A percentile compares a stretch with the other conserved stretches of the same genome.
Evolutionary conservation across 2,329 filamentous ascomycete species (phyloP).

Genomic region (Trichoderma oligosporum): DNA sequence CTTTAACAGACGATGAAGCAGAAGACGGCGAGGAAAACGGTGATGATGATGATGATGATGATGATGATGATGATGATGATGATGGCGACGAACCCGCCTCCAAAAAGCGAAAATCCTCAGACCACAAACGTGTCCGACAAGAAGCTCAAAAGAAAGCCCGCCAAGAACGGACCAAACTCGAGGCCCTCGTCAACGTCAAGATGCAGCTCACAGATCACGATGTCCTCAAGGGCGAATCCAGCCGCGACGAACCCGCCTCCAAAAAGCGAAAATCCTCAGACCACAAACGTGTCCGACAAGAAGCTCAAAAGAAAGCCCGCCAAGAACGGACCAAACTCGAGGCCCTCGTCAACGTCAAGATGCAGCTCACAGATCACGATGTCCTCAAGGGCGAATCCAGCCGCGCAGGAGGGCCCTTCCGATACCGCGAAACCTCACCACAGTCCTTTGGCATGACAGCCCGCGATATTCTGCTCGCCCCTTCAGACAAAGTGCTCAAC

Average conservation of each 20-base stretch:
- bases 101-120: slow-evolving; percentile 58
- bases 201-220: slow-evolving; percentile 69
- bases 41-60: slow-evolving; percentile 40
- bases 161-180: slow-evolving; percentile 76
- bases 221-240: slow-evolving; percentile 50
- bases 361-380: slow-evolving; percentile 67
- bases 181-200: slow-evolving; percentile 78
- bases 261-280: slow-evolving; percentile 60
- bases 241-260: slow-evolving; percentile 45
- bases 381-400: slow-evolving; percentile 48
- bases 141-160: slow-evolving; percentile 68
- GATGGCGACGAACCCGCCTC: slow-evolving; percentile 45
- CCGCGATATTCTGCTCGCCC: slow-evolving; percentile 83
- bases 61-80: slow-evolving; percentile 36
- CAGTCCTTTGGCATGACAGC: slow-evolving; percentile 85
- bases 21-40: slow-evolving; percentile 37
- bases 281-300: slow-evolving; percentile 55
- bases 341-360: slow-evolving; percentile 74
- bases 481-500: slow-evolving; percentile 81
- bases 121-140: slow-evolving; percentile 56
- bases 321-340: slow-evolving; percentile 81
- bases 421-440: slow-evolving; percentile 91
- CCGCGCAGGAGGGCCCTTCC: slow-evolving; percentile 55
- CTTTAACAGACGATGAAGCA: slow-evolving; percentile 46
- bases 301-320: slow-evolving; percentile 67